A percentile compares a stretch with the other conserved stretches of the same genome.
Conservation (phyloP, 2,329 filamentous ascomycete genomes). For the Fusarium tricinctum region DNA sequence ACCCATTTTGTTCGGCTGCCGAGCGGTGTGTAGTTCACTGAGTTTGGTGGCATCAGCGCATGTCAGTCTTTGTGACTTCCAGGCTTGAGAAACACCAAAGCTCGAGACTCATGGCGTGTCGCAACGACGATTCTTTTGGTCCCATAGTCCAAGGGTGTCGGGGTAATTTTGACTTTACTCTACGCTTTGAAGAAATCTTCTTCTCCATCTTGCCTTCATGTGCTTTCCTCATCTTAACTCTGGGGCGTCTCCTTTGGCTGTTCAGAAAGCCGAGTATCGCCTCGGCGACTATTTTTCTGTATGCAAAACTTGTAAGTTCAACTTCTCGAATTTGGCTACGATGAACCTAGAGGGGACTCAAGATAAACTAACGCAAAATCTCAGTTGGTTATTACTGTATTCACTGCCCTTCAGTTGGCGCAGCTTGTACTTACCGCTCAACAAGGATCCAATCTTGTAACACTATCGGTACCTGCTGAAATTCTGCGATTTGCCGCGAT, state of each 20-base stretch:
- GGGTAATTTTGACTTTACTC: slow-evolving; percentile 62
- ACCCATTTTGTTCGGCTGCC: slow-evolving; percentile 1
- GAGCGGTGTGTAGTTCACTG: not conserved
- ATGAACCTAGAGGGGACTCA: not conserved
- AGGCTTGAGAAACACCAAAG: not conserved
- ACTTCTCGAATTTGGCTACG: not conserved
- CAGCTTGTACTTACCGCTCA: slow-evolving; percentile 7
- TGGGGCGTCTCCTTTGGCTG: slow-evolving; percentile 7
- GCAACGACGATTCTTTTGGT: slow-evolving; percentile 56
- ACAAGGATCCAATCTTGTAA: not conserved
- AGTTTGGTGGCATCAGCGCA: not conserved
- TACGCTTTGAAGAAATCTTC: slow-evolving; percentile 60
- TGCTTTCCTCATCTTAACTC: slow-evolving; percentile 47
- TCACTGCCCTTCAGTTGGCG: slow-evolving; percentile 8
- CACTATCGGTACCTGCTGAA: slow-evolving; percentile 6
- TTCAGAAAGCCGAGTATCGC: slow-evolving; percentile 1
- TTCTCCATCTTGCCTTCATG: slow-evolving; percentile 57
- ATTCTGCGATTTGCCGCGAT: not conserved
- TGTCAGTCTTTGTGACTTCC: not conserved
- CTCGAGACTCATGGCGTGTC: slow-evolving; percentile 37
- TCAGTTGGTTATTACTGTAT: not conserved
- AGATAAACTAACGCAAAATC: not conserved
- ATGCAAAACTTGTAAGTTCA: slow-evolving; percentile 7
- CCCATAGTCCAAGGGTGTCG: slow-evolving; percentile 59
- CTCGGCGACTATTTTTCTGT: slow-evolving; percentile 3